phyloP scores from a whole-genome alignment of 2,329 filamentous ascomycete species.

The Echinosphaeria canescens region DNA sequence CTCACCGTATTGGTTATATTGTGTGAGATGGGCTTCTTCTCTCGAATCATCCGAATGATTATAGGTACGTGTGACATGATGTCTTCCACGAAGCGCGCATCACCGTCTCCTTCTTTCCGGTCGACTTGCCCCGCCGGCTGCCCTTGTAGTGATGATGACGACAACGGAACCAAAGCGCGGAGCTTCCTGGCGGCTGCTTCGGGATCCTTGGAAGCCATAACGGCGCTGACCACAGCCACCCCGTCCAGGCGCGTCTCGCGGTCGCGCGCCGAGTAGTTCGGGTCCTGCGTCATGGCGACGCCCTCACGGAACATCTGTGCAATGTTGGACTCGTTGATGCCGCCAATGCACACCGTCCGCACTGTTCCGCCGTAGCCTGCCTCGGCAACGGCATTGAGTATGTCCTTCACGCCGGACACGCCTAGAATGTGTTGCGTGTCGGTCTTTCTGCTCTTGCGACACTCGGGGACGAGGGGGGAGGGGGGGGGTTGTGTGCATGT shows the following conservation, averaged over 20 bases:
- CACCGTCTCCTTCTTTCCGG: too few species aligned
- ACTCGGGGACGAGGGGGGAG: too few species aligned
- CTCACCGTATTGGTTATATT: slow-evolving; percentile 84
- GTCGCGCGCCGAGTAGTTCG: slow-evolving; percentile 27
- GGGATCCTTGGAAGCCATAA: slow-evolving; percentile 53
- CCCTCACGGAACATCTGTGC: too few species aligned
- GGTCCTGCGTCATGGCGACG: slow-evolving; percentile 51
- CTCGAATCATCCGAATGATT: slow-evolving; percentile 38
- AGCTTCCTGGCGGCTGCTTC: slow-evolving; percentile 39
- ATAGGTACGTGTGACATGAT: slow-evolving; percentile 11
- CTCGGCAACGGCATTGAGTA: slow-evolving; percentile 36
- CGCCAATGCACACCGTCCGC: slow-evolving; percentile 69
- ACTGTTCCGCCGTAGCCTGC: slow-evolving; percentile 20
- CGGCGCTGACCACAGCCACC: slow-evolving; percentile 75
- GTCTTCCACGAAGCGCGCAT: too few species aligned
- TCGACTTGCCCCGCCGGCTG: too few species aligned
- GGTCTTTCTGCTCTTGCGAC: too few species aligned
- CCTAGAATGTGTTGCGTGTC: slow-evolving; percentile 72
- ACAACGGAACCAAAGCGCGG: slow-evolving; percentile 25
- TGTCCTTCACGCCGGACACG: slow-evolving; percentile 43
- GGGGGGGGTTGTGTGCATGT: slow-evolving; percentile 23
- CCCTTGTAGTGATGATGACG: too few species aligned
- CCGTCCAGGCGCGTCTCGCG: slow-evolving; percentile 60
- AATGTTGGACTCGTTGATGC: slow-evolving; percentile 63
- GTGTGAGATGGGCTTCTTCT: slow-evolving; percentile 55